Percentiles rank a stretch among this genome's conserved stretches.
These are phyloP conservation scores for Ophiostoma triangulosporum DNA, from an alignment of 2,329 filamentous ascomycete genomes.

Conservation along the genomic window DNA sequence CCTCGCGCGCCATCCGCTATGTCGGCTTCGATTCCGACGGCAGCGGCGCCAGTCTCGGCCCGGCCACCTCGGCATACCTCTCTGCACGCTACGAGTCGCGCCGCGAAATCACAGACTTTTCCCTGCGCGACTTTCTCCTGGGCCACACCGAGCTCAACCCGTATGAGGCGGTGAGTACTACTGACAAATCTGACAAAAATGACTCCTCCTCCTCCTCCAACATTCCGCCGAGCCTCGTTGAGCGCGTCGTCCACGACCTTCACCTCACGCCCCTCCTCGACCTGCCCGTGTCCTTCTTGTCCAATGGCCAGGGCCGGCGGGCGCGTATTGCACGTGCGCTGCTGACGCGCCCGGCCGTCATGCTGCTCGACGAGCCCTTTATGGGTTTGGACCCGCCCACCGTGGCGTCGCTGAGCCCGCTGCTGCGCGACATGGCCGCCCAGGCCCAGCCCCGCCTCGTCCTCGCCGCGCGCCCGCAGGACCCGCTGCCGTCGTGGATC, in stretches of 20 bases:
- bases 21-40: constrained; percentile 77
- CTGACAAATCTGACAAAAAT: constrained; percentile 23
- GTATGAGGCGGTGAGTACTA: constrained; percentile 27
- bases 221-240: constrained; percentile 29
- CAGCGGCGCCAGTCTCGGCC: constrained; percentile 24
- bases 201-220: no score
- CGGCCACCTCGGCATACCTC: constrained; percentile 61
- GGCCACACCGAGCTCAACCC: constrained; percentile 78
- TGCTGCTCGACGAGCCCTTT: constrained; percentile 87
- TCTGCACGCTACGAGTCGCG: constrained; percentile 83
- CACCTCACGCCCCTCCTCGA: constrained; percentile 54
- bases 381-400: constrained; percentile 90
- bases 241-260: constrained; percentile 58
- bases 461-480: constrained; percentile 69
- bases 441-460: constrained; percentile 58
- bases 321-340: constrained; percentile 81
- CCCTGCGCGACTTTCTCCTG: constrained; percentile 63
- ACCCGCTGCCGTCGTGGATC: constrained; percentile 79
- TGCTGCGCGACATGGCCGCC: constrained; percentile 56
- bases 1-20: constrained; percentile 63
- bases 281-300: constrained; percentile 78
- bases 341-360: constrained; percentile 61
- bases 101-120: constrained; percentile 78
- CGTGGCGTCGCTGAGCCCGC: constrained; percentile 52
- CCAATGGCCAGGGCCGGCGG: constrained; percentile 81